phyloP scores from a whole-genome alignment of 2,329 filamentous ascomycete genomes.

The Acrodontium crateriforme region DNA sequence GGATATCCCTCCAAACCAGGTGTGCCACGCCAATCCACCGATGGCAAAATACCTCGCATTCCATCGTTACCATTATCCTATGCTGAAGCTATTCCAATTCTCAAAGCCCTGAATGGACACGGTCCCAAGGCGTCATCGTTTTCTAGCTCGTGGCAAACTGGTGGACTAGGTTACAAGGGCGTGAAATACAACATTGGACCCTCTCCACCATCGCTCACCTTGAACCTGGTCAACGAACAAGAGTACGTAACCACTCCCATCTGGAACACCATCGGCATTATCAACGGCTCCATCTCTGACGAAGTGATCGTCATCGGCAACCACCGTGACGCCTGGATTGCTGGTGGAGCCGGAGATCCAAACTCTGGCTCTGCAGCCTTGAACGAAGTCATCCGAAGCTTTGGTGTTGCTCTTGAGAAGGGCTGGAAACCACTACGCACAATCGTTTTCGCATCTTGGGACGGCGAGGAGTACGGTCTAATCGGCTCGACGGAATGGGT shows the following conservation, averaged over 20 bases:
- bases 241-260: conserved; percentile 37
- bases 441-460: conserved; percentile 68
- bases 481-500: conserved; percentile 88
- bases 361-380: conserved; percentile 70
- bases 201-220: conserved; percentile 51
- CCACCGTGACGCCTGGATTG: conserved; percentile 81
- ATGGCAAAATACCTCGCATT: conserved; percentile 63
- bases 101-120: conserved; percentile 82
- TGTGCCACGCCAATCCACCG: conserved; percentile 58
- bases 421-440: conserved; percentile 82
- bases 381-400: conserved; percentile 64
- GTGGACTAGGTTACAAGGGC: conserved; percentile 64
- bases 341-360: conserved; percentile 69
- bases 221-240: conserved; percentile 37
- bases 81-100: conserved; percentile 66
- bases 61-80: conserved; percentile 90
- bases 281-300: conserved; percentile 74
- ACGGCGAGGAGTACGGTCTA: conserved; percentile 66
- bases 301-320: conserved; percentile 88
- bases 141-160: conserved; percentile 50
- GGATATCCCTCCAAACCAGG: conserved; percentile 89
- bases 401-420: conserved; percentile 54
- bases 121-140: conserved; percentile 67
- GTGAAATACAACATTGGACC: conserved; percentile 78
- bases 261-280: conserved; percentile 73